Percentiles rank a stretch among this genome's conserved stretches.
Conservation (phyloP, 2,329 filamentous ascomycete species). For the Zasmidium cellare region DNA sequence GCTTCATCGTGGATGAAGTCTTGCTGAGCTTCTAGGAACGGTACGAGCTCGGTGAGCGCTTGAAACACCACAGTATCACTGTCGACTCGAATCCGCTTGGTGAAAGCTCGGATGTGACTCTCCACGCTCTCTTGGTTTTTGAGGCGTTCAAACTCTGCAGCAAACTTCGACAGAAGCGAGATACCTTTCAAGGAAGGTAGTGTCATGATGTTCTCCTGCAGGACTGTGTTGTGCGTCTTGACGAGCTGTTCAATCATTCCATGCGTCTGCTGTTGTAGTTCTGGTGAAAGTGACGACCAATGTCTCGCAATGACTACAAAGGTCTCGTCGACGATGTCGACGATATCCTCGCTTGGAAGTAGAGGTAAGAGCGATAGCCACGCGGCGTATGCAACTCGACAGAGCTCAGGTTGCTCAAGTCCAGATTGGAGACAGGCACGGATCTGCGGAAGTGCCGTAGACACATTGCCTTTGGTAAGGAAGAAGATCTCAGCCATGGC, state of each 20-base stretch:
- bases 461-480: slow-evolving; percentile 70
- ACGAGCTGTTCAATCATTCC: slow-evolving; percentile 66
- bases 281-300: slow-evolving; percentile 67
- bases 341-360: slow-evolving; percentile 76
- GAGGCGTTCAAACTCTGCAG: slow-evolving; percentile 63
- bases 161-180: slow-evolving; percentile 66
- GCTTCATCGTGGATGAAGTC: slow-evolving; percentile 76
- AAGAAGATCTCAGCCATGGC: slow-evolving; percentile 87
- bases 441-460: slow-evolving; percentile 84
- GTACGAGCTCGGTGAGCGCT: slow-evolving; percentile 73
- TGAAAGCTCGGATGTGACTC: slow-evolving; percentile 69
- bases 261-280: slow-evolving; percentile 61
- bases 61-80: slow-evolving; percentile 82
- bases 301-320: slow-evolving; percentile 83
- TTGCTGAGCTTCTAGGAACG: slow-evolving; percentile 72
- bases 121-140: slow-evolving; percentile 66
- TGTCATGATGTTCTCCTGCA: slow-evolving; percentile 69
- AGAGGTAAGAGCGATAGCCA: slow-evolving; percentile 78
- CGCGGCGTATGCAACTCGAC: slow-evolving; percentile 75
- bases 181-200: slow-evolving; percentile 78
- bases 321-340: slow-evolving; percentile 79
- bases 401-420: slow-evolving; percentile 71
- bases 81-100: slow-evolving; percentile 74
- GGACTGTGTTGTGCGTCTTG: slow-evolving; percentile 58
- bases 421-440: slow-evolving; percentile 89